These are phyloP conservation scores for Candida buenavistaensis DNA, from an alignment of 1,139 yeast species.

Conservation along the genomic window DNA sequence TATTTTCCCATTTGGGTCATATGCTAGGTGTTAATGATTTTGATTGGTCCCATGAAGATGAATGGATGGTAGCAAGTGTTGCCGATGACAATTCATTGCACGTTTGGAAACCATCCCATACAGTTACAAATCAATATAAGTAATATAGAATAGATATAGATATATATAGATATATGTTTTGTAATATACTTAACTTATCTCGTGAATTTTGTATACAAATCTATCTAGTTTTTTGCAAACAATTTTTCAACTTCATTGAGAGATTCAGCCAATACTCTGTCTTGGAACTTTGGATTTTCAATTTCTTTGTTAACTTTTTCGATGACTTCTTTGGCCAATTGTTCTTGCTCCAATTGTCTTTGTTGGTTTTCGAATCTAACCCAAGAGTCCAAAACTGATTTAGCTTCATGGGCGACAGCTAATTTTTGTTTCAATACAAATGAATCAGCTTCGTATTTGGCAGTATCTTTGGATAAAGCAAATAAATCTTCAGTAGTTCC, in stretches of 20 bases:
- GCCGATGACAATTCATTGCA: conserved; percentile 89
- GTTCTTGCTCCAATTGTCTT: conserved; percentile 95
- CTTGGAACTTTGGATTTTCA: conserved; percentile 90
- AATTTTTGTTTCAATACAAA: conserved; percentile 91
- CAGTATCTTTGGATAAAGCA: conserved; percentile 94
- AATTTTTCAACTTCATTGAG: conserved; percentile 88
- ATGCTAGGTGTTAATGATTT: conserved; percentile 84
- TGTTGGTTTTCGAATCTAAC: conserved; percentile 97
- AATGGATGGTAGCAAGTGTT: conserved; percentile 79
- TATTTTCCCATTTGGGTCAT: conserved; percentile 83
- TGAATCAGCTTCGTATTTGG: conserved; percentile 89
- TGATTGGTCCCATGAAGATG: conserved; percentile 80
- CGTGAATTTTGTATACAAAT: conserved; percentile 7
- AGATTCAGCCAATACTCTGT: conserved; percentile 85
- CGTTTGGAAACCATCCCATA: conserved; percentile 68
- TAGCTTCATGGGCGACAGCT: conserved; percentile 86
- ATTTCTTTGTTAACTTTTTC: conserved; percentile 87
- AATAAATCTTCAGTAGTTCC: conserved; percentile 88
- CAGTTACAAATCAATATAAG: conserved; percentile 17
- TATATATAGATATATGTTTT: conserved; percentile 3
- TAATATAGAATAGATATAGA: conserved; percentile 3
- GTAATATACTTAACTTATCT: conserved; percentile 1
- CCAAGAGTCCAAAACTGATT: conserved; percentile 96
- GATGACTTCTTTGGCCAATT: conserved; percentile 82
- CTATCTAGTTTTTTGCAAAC: conserved; percentile 50